These are phyloP conservation scores for Leptomonas pyrrhocoris DNA, from an alignment of 208 protist species.

Conservation along the genomic window DNA sequence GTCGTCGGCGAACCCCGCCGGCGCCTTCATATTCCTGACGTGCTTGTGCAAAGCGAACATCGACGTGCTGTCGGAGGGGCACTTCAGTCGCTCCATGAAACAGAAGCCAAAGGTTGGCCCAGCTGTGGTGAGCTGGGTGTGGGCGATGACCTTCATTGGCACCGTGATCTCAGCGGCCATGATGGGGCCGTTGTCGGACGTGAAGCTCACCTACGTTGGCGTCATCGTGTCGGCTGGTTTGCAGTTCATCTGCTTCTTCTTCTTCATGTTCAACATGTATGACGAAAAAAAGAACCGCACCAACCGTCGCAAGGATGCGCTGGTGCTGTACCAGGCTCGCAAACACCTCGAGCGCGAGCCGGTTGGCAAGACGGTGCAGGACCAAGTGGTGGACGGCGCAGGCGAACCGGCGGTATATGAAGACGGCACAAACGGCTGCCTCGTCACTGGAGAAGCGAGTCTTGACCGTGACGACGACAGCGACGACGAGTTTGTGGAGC, in stretches of 20 bases:
- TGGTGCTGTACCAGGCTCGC: conserved; percentile 14
- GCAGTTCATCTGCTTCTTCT: conserved; percentile 34
- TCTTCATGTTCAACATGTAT: conserved; percentile 61
- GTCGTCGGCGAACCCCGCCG: conserved; percentile 30
- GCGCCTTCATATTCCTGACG: conserved; percentile 43
- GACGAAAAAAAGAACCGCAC: conserved; percentile 46
- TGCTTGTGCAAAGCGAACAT: conserved; percentile 43
- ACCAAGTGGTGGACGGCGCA: neutral
- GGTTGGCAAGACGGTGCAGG: conserved; percentile 2
- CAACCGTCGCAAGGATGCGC: conserved; percentile 37
- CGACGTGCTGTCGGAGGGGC: conserved; percentile 65
- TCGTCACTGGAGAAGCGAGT: neutral
- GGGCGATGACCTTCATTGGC: conserved; percentile 43
- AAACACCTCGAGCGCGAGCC: conserved; percentile 9
- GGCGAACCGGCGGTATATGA: neutral
- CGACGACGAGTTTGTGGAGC: conserved; percentile 13
- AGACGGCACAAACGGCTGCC: neutral
- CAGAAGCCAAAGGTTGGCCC: conserved; percentile 33
- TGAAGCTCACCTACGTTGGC: conserved; percentile 23
- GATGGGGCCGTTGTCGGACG: conserved; percentile 49
- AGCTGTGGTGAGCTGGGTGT: conserved; percentile 52
- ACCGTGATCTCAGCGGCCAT: conserved; percentile 41
- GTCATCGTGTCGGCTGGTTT: conserved; percentile 35
- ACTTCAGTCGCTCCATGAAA: conserved; percentile 59
- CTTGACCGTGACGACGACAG: neutral